Base-by-base conservation (phyloP, 371 early-diverging fungal genomes). In the Apophysomyces variabilis region DNA sequence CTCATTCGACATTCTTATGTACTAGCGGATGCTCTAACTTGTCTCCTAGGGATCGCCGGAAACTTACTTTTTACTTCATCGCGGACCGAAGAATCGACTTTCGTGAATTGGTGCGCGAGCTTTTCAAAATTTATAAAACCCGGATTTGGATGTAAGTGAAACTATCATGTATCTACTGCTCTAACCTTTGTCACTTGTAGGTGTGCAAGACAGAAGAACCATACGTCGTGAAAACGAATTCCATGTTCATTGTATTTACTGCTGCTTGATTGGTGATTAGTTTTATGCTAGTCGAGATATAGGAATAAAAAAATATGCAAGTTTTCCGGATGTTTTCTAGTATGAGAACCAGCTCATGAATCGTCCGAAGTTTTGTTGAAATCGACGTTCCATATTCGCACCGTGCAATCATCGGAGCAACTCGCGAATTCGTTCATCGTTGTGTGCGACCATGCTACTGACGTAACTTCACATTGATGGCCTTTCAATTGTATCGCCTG, bases 91-190 rank as follows among this genome's bases (percentile, higher is more conserved):
- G 99, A 59, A 94, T 99, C 67, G 99, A 99, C 77, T 99, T 99
- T 78, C 88, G 99, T 58, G 99, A 99, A 72, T 85, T 99, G 57
- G 99, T 99, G 41, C 92, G 97, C 46, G 99, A 99, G 60, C 84
- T 99, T 58, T 99, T 99, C 85, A 98, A 97, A 75, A 92, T 96
- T 41, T 99, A 98, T 85, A 99, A 99, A 84, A 98, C 98, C 5
- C 93, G 99, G 62, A 99, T 99, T 66, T 99, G 99, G 99, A 96
- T 99, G 97, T 88, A 69, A 59, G 69, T 56, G 7, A 32, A 47
- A 47, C n/a, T 7, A 50, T 26, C 21, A 7, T 7, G 9, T 12
- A 13, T 14, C 1, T 38, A 12, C n/a, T 5, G 13, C 7, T 38
- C 38, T 54, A 7, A 41, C 57, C 21, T 16, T 50, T 37, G 13